These are phyloP conservation scores for Penicillium ucsense DNA, from an alignment of 495 filamentous ascomycete genomes.

Conservation along the genomic window DNA sequence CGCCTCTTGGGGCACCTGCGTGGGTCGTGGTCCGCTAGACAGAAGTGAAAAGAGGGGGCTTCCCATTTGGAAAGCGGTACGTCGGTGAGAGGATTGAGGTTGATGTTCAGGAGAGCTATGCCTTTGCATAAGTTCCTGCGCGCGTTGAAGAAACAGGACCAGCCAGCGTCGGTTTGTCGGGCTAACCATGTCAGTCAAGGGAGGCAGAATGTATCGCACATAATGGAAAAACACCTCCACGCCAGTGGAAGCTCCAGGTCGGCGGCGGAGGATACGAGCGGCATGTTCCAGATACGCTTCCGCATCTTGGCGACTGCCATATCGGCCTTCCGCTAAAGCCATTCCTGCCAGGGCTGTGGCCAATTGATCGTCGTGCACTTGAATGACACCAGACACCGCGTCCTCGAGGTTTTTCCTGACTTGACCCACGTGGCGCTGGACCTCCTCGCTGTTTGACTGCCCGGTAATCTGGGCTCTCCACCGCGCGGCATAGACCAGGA, in stretches of 20 bases:
- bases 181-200: conserved; percentile 1
- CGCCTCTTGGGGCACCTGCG: conserved; percentile 28
- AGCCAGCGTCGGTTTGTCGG: conserved; percentile 20
- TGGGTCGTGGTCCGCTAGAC: conserved; percentile 36
- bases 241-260: conserved; percentile 13
- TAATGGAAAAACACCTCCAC: conserved; percentile 32
- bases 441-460: conserved; percentile 12
- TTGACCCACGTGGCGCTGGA: conserved; percentile 17
- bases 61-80: conserved; percentile 28
- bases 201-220: conserved; percentile 24
- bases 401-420: conserved; percentile 19
- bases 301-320: conserved; percentile 22
- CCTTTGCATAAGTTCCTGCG: conserved; percentile 25
- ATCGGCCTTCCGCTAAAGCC: conserved; percentile 35
- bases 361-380: conserved; percentile 20
- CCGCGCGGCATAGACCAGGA: conserved; percentile 33
- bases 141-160: conserved; percentile 29
- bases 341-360: conserved; percentile 30
- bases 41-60: conserved; percentile 32
- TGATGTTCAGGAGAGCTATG: conserved; percentile 23
- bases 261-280: conserved; percentile 22
- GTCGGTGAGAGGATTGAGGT: conserved; percentile 19
- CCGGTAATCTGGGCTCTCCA: conserved; percentile 25
- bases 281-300: conserved; percentile 23
- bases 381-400: conserved; percentile 8